These are phyloP conservation scores for Candida tropicalis DNA, from an alignment of 1,139 yeast genomes.

Conservation along the genomic window DNA sequence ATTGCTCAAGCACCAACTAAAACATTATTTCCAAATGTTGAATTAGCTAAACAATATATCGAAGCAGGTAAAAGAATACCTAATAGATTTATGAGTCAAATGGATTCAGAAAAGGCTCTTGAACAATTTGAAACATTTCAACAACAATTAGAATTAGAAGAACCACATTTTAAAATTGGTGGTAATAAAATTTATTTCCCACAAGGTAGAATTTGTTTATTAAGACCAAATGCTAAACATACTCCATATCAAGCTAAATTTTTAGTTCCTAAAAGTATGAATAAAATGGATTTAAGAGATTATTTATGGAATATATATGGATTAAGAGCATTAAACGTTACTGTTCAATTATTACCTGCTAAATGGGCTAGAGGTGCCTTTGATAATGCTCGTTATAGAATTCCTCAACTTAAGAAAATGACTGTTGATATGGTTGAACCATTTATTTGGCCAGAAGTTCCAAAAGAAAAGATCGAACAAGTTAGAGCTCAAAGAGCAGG, in stretches of 20 bases:
- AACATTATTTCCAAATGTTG: conserved; percentile 44
- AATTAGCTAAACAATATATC: conserved; percentile 36
- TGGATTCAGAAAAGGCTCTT: conserved; percentile 36
- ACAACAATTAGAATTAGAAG: conserved; percentile 61
- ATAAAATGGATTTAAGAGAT: conserved; percentile 88
- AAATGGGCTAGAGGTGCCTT: conserved; percentile 62
- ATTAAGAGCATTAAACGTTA: conserved; percentile 80
- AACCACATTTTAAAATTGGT: conserved; percentile 83
- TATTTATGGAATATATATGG: conserved; percentile 88
- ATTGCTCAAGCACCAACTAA: conserved; percentile 44
- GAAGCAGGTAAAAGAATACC: conserved; percentile 49
- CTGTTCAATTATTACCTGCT: conserved; percentile 82
- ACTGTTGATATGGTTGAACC: conserved; percentile 93
- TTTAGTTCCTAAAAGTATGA: conserved; percentile 87
- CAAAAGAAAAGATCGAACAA: conserved; percentile 28
- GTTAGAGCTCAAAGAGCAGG: conserved; percentile 26
- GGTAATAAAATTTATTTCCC: conserved; percentile 76
- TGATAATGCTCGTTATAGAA: conserved; percentile 72
- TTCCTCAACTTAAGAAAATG: conserved; percentile 88
- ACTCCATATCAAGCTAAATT: conserved; percentile 96
- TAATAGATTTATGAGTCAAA: conserved; percentile 29
- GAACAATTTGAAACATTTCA: conserved; percentile 48
- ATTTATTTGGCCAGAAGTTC: conserved; percentile 86
- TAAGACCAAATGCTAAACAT: conserved; percentile 90
- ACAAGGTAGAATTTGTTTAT: conserved; percentile 72